Percentiles rank a stretch among this genome's conserved stretches.
Evolutionary conservation across 2,329 filamentous ascomycete genomes (phyloP).

Genomic region (Nigrograna mackinnonii): DNA sequence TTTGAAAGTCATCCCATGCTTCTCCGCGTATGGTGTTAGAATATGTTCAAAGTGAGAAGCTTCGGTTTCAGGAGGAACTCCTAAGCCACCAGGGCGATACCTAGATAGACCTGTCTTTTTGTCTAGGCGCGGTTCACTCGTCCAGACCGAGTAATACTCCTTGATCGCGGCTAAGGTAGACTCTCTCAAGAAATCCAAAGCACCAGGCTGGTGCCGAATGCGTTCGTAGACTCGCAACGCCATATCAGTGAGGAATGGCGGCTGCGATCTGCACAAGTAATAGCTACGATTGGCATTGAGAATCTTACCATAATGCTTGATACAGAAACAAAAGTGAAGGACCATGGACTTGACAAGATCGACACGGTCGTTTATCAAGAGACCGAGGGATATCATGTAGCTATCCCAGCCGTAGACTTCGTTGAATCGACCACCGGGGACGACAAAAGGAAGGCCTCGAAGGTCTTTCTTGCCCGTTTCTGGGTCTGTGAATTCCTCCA

Average conservation of each 20-base stretch:
- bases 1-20: constrained; percentile 78
- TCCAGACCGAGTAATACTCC: constrained; percentile 92
- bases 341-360: constrained; percentile 95
- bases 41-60: constrained; percentile 84
- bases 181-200: constrained; percentile 77
- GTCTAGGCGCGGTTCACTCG: constrained; percentile 71
- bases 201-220: constrained; percentile 82
- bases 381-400: constrained; percentile 94
- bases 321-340: constrained; percentile 95
- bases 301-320: constrained; percentile 97
- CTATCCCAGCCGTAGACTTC: constrained; percentile 99
- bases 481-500: constrained; percentile 73
- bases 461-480: constrained; percentile 71
- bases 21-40: constrained; percentile 79
- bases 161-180: constrained; percentile 93
- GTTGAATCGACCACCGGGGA: constrained; percentile 96
- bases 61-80: constrained; percentile 91
- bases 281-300: constrained; percentile 96
- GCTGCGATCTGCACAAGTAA: constrained; percentile 92
- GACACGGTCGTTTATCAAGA: constrained; percentile 82
- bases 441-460: constrained; percentile 88
- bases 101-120: constrained; percentile 77
- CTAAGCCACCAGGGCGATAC: constrained; percentile 81
- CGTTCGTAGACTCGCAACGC: constrained; percentile 89
- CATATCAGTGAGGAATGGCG: constrained; percentile 97